Conservation (phyloP, 2,329 filamentous ascomycete species). For the Xylaria sp. region DNA sequence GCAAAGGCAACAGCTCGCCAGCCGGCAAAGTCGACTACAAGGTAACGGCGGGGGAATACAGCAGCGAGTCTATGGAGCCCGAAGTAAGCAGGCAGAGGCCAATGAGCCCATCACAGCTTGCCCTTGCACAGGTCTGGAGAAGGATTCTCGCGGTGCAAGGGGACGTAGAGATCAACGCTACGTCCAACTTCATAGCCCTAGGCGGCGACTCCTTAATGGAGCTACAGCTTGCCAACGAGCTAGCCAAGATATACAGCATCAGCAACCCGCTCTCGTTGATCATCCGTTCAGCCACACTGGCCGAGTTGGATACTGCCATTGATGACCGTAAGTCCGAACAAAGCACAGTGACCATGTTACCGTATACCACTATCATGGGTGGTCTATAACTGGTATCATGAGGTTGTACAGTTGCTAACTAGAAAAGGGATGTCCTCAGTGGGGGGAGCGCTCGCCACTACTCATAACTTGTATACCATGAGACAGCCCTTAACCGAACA, state of each 20-base stretch:
- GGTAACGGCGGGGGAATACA: conserved; percentile 1
- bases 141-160: not conserved
- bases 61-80: not conserved
- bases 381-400: no score
- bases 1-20: no score
- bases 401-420: no score
- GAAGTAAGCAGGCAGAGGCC: not conserved
- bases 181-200: conserved; percentile 14
- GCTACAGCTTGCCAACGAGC: no score
- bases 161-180: conserved; percentile 3
- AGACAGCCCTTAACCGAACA: no score
- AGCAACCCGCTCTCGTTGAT: not conserved
- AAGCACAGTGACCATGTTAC: no score
- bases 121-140: conserved; percentile 8
- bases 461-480: no score
- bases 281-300: conserved; percentile 2
- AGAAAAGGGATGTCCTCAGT: no score
- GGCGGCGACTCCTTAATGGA: not conserved
- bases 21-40: conserved; percentile 30
- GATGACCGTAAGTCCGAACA: not conserved
- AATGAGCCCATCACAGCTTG: conserved; percentile 13
- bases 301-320: conserved; percentile 4
- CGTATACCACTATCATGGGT: no score
- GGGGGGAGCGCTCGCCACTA: no score
- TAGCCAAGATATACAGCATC: not conserved